Conservation (phyloP, 257 asterid species). For the Schizonepeta tenuifolia region DNA sequence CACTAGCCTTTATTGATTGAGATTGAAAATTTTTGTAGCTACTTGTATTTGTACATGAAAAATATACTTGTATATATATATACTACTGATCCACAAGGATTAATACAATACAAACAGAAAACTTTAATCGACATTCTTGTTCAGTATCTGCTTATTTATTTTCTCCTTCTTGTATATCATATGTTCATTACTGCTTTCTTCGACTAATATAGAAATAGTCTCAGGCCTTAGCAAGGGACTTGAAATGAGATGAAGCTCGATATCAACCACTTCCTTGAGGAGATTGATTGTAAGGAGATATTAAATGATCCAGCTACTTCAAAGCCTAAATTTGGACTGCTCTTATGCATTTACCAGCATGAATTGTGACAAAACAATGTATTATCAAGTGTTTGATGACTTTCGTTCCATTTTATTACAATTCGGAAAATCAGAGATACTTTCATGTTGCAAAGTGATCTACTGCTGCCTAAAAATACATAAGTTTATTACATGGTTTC, state of each 20-base stretch:
- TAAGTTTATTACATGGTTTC: too few species aligned
- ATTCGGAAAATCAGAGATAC: too few species aligned
- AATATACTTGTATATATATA: neutral
- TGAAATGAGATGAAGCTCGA: too few species aligned
- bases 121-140: neutral
- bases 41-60: neutral
- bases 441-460: too few species aligned
- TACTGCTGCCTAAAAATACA: too few species aligned
- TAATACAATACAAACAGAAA: neutral
- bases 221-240: neutral
- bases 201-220: neutral
- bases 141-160: neutral
- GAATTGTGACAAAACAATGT: neutral
- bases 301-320: neutral
- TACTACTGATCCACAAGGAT: neutral
- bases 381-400: neutral
- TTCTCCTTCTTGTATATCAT: too few species aligned
- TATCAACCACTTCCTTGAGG: too few species aligned
- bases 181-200: too few species aligned
- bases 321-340: neutral
- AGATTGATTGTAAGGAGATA: neutral
- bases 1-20: slow-evolving; percentile 1
- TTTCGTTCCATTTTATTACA: too few species aligned
- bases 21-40: slow-evolving; percentile 20
- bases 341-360: neutral